These are phyloP conservation scores for Globisporangium mamillatum DNA, from an alignment of 352 stramenopile genomes.

Conservation along the genomic window DNA sequence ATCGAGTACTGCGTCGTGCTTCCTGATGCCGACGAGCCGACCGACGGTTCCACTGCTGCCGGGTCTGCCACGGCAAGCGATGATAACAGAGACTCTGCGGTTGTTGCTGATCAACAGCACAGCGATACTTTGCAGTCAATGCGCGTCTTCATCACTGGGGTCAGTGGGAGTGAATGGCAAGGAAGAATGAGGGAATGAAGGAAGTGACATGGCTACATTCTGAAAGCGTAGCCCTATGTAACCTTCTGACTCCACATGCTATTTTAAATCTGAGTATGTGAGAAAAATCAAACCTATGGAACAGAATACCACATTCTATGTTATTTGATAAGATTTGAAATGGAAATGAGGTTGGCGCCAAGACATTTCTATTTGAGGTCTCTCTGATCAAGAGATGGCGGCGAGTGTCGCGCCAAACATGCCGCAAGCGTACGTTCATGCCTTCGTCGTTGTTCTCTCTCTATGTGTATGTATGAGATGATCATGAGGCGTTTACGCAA, in stretches of 20 bases:
- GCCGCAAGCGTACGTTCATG: slow-evolving; percentile 17
- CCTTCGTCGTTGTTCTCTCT: not conserved
- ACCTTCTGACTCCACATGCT: not conserved
- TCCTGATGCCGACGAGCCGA: not conserved
- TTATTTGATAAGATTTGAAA: not conserved
- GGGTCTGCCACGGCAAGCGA: not conserved
- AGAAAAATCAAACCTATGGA: not conserved
- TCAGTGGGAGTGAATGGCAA: not conserved
- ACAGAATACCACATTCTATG: not conserved
- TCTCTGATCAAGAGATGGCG: slow-evolving; percentile 20
- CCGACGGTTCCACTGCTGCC: not conserved
- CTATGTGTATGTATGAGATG: not conserved
- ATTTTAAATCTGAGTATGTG: not conserved
- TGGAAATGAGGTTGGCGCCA: not conserved
- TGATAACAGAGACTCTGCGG: not conserved
- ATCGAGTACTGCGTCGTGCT: slow-evolving; percentile 40
- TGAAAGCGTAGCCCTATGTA: not conserved
- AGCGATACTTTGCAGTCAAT: not conserved
- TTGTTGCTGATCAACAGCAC: not conserved
- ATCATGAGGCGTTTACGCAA: not conserved
- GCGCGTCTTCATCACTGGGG: slow-evolving; percentile 5
- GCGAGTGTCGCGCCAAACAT: slow-evolving; percentile 26
- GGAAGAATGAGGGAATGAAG: not conserved
- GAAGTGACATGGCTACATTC: not conserved
- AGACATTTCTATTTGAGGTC: not conserved